Evolutionary conservation across 352 stramenopile genomes (phyloP), one percentile per base, ranked within the genome.

Genomic region (Phytophthora hibernalis): DNA sequence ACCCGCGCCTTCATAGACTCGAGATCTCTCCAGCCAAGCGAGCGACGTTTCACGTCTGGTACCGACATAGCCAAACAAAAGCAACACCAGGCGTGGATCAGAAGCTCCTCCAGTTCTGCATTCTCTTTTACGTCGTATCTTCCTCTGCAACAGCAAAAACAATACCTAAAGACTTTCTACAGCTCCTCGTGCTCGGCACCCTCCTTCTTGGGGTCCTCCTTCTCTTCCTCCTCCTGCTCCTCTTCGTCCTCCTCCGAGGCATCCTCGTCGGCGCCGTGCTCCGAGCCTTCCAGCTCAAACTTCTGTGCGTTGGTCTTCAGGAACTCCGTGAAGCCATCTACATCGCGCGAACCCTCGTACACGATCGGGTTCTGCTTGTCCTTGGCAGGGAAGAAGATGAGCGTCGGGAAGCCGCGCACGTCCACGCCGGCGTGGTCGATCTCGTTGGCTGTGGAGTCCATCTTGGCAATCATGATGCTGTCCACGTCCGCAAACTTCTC

Each of bases 361-460:
- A 81, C 65, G 45, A 97, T 72, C 50, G 90, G 89, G 67, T 92
- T 93, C 62, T 80, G 74, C 72, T 97, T 97, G 72, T 94, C 82
- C 45, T 96, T 92, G 55, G 73, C 90, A 44, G 92, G 92, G 88
- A 98, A 98, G 77, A 98, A 98, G 55, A 98, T 82, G 40, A 99
- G 79, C 48, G 96, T 98, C 35, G 96, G 96, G 92, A 98, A 98
- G 26, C 95, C 95, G 56, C 88, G 83, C 64, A 99, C 86, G 35
- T 96, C 82, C 28, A 98, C 89, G 31, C 84, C 83, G 5, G 85
- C 67, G 76, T 96, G 76, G 80, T 98, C 94, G 28, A 99, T 83
- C 76, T 99, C 96, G 81, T 99, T 99, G 53, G 92, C 92, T 3
- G 94, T 98, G 33, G 93, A 83, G 72, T 99, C 96, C 74, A 99